A percentile compares a stretch with the other conserved stretches of the same genome.
These are phyloP conservation scores for Ambrosia hybrid DNA, from an alignment of 140 eudicot species.

Conservation along the genomic window DNA sequence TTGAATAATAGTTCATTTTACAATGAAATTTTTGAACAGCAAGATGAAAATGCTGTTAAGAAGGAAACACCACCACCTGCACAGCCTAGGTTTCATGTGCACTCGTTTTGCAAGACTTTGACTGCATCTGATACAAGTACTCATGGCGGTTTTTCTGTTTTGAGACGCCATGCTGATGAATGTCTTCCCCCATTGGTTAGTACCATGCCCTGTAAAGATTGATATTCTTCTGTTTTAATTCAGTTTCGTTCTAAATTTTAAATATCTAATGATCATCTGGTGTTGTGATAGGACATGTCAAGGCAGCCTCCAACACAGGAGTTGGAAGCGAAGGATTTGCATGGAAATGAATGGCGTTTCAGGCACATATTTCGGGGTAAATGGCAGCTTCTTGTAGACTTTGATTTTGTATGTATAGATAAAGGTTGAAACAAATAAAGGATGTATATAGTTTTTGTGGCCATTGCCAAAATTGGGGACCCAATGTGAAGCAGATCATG, in stretches of 20 bases:
- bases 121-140: slow-evolving; percentile 99
- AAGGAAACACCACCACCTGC: slow-evolving; percentile 64
- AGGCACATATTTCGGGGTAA: slow-evolving; percentile 96
- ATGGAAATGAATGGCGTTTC: slow-evolving; percentile 90
- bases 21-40: slow-evolving; percentile 39
- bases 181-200: slow-evolving; percentile 94
- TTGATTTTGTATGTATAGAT: slow-evolving; percentile 5
- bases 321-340: slow-evolving; percentile 88
- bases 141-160: slow-evolving; percentile 97
- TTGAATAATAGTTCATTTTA: not conserved
- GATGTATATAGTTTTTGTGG: not conserved
- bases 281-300: slow-evolving; percentile 79
- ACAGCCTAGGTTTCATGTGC: slow-evolving; percentile 71
- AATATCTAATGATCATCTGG: slow-evolving; percentile 2
- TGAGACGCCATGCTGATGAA: slow-evolving; percentile 99
- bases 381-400: slow-evolving; percentile 5
- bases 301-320: slow-evolving; percentile 98
- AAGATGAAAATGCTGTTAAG: slow-evolving; percentile 71
- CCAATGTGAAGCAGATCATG: not conserved
- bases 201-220: slow-evolving; percentile 2
- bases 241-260: not conserved
- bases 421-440: not conserved
- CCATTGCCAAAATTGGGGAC: not conserved
- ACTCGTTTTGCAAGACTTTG: slow-evolving; percentile 93
- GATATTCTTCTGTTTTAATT: not conserved